Evolutionary conservation across 345 rosid genomes (phyloP), one percentile per base, ranked within the genome.

Genomic region (Adansonia digitata): DNA sequence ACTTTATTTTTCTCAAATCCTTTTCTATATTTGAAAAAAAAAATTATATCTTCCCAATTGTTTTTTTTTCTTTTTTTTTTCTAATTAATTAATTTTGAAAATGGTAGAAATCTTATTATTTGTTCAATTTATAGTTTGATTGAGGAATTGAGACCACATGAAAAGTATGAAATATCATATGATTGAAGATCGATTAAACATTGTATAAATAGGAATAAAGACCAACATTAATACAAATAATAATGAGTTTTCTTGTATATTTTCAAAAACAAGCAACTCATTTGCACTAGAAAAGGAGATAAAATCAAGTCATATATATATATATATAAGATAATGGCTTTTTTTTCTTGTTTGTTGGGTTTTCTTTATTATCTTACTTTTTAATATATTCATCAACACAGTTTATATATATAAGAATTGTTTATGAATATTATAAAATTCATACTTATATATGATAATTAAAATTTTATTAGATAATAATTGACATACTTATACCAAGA

Each of bases 171-270:
- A 24, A 55, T 22, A 24, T 9, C 60, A 46, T 46, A 45, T 48
- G 61, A 74, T 49, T 7, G 31, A 63, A 63, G 14, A 46, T 14
- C 57, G 7, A 61, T 45, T 46, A 59, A 18, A 60, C 31, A 74
- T 63, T 63, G n/a, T n/a, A 18, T 51, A 31, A 49, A 74, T 31
- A 24, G 51, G 71, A 64, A 34, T 26, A n/a, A 27, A 43, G 40
- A 72, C 53, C 59, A 29, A 49, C 74, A 71, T 71, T 71, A 37
- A 71, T 20, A 2, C 37, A 17, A 45, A 72, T 24, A 71, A 37
- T 37, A 8, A 72, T 55, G 75, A 57, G 67, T 56, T 59, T 39
- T 39, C 51, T 15, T 72, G n/a, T 39, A 18, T 17, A 37, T 17
- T 20, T 46, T 20, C 2, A 57, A 35, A 74, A 74, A 35, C 20